Base-by-base conservation (phyloP, 148 eudicot species). In the Vaccinium macrocarpon region DNA sequence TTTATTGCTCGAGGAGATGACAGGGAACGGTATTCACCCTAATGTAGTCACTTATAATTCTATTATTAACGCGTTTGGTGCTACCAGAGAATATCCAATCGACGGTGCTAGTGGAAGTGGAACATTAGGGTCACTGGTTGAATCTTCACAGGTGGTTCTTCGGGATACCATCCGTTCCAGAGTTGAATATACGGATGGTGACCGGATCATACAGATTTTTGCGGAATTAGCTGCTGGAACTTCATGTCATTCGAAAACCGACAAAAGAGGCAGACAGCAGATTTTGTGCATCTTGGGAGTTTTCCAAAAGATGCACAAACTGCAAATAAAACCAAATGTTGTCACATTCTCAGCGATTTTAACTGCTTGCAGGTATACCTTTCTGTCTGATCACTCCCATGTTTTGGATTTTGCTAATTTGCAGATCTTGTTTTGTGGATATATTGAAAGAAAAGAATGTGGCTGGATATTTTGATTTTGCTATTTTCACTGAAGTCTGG, bases 311-410 rank as follows among this genome's bases (percentile, higher is more conserved):
- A 96, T 96, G 99, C 98, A 96, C 53, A 89, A 93, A 82, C 84
- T 93, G 91, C 89, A 92, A 86, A 96, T 96, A 83, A 96, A 91
- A 83, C 99, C 99, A 19, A 96, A 96, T 87, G 99, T 96, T 50
- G 99, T 97, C 79, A 97, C 99, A 76, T 97, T 97, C 90, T 97
- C 99, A 3, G 99, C 99, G 81, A 97, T 97, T 82, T 76, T 97
- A 48, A 93, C 95, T 89, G 99, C 99, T 85, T 97, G 99, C 97
- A 97, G 99, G 99, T 93, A 90, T 72, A 21, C 52, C 64, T 81
- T 18, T 82, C 57, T 85, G 23, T 82, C 52, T 84, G 76, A 48
- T 42, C 48, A 27, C 14, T 64, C 29, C 73, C 42, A 29, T 12
- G 6, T 49, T 73, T 21, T 16, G 80, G 32, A 42, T 59, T 62